These are phyloP conservation scores for Gossypium arboreum DNA, from an alignment of 345 rosid species.

Conservation along the genomic window DNA sequence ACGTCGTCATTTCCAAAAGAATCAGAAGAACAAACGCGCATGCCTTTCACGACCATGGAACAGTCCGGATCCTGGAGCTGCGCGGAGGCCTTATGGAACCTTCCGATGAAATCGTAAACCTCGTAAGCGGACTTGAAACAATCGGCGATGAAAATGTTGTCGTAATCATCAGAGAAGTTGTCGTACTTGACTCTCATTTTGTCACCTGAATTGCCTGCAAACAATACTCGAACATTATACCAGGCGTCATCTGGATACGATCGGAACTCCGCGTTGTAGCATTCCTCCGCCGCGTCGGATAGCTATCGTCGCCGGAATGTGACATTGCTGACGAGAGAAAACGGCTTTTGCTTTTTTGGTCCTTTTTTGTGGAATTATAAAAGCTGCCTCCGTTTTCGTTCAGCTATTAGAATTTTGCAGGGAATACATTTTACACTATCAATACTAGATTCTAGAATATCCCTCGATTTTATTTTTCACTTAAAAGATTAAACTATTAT, in stretches of 20 bases:
- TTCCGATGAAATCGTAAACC: conserved; percentile 19
- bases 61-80: conserved; percentile 51
- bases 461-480: neutral
- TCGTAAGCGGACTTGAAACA: conserved; percentile 17
- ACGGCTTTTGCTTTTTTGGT: neutral
- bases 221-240: conserved; percentile 29
- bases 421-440: no score
- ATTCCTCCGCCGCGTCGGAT: neutral
- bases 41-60: conserved; percentile 16
- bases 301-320: neutral
- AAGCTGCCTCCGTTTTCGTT: neutral
- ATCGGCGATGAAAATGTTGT: conserved; percentile 16
- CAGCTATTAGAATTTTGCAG: neutral
- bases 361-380: neutral
- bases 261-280: conserved; percentile 28
- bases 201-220: conserved; percentile 17
- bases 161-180: conserved; percentile 19
- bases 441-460: neutral
- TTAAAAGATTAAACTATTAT: no score
- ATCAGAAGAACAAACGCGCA: conserved; percentile 35
- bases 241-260: conserved; percentile 33
- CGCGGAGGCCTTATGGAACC: conserved; percentile 37
- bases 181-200: conserved; percentile 27
- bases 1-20: conserved; percentile 15
- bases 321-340: neutral